Percentiles rank a stretch among this genome's conserved stretches.
phyloP scores from a whole-genome alignment of 2,329 filamentous ascomycete genomes.

The Neofusicoccum kwambonambiense region DNA sequence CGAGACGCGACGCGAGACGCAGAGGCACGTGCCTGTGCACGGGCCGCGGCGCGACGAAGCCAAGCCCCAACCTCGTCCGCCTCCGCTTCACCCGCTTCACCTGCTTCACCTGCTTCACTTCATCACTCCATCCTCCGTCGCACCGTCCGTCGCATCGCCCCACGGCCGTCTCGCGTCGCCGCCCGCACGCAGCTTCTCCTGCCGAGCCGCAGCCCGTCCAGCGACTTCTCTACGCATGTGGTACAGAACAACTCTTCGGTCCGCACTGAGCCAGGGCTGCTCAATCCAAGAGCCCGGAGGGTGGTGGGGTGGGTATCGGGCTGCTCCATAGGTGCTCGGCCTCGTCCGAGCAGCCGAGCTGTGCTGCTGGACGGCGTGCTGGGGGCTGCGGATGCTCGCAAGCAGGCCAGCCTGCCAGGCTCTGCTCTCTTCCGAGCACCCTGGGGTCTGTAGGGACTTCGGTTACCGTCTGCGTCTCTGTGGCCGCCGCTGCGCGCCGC shows the following conservation, averaged over 20 bases:
- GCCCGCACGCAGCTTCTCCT: too few species aligned
- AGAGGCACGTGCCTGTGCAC: too few species aligned
- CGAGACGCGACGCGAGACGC: too few species aligned
- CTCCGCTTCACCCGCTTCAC: too few species aligned
- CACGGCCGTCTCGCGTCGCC: too few species aligned
- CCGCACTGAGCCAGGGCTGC: slow-evolving; percentile 5
- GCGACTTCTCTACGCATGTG: neutral
- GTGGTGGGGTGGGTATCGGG: slow-evolving; percentile 7
- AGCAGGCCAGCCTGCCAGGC: slow-evolving; percentile 8
- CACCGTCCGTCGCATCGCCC: too few species aligned
- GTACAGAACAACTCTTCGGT: slow-evolving; percentile 4
- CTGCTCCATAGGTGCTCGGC: slow-evolving; percentile 2
- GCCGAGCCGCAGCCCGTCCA: too few species aligned
- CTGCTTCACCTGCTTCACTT: too few species aligned
- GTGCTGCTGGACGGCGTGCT: neutral
- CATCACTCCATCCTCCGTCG: too few species aligned
- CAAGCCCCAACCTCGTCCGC: too few species aligned
- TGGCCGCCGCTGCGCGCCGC: neutral
- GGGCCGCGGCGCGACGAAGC: too few species aligned
- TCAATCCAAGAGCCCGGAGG: slow-evolving; percentile 4
- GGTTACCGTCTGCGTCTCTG: slow-evolving; percentile 9
- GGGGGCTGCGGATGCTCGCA: neutral
- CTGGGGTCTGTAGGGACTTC: slow-evolving; percentile 10
- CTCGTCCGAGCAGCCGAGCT: neutral
- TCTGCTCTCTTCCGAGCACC: slow-evolving; percentile 2